A percentile compares a stretch with the other conserved stretches of the same genome.
Conservation (phyloP, 805 yeast genomes). For the Ogataea ganodermae region DNA sequence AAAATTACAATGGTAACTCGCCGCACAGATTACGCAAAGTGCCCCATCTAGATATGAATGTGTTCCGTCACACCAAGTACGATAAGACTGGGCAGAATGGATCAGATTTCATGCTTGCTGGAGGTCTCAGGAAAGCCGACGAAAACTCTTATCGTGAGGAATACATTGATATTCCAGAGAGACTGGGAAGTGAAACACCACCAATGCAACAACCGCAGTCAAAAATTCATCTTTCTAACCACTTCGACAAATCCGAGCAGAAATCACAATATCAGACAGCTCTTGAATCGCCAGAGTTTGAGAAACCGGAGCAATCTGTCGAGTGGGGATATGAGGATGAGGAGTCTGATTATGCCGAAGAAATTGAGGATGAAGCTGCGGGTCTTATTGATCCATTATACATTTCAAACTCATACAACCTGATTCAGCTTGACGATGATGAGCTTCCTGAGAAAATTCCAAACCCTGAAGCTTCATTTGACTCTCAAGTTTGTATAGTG, state of each 20-base stretch:
- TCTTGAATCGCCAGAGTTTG: not conserved
- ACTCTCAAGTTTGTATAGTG: conserved; percentile 26
- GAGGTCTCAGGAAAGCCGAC: conserved; percentile 9
- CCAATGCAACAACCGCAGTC: conserved; percentile 3
- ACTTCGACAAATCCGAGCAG: not conserved
- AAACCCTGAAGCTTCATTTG: conserved; percentile 18
- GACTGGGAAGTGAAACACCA: conserved; percentile 1
- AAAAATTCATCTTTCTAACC: not conserved
- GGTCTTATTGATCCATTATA: conserved; percentile 18
- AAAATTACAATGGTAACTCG: conserved; percentile 16
- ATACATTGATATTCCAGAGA: not conserved
- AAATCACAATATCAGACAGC: conserved; percentile 2
- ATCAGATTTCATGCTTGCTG: conserved; percentile 9
- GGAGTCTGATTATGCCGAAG: conserved; percentile 23
- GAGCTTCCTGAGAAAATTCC: conserved; percentile 14
- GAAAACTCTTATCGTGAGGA: conserved; percentile 4
- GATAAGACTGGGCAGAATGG: conserved; percentile 10
- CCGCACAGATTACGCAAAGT: conserved; percentile 22
- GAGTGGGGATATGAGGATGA: conserved; percentile 20
- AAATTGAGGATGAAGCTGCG: conserved; percentile 18
- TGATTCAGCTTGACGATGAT: conserved; percentile 20
- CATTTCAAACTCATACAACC: conserved; percentile 19
- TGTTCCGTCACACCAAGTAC: conserved; percentile 12
- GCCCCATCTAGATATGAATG: conserved; percentile 21
- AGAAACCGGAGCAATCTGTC: conserved; percentile 7